Conservation (phyloP, 345 rosid genomes). For the Aethionema arabicum region DNA sequence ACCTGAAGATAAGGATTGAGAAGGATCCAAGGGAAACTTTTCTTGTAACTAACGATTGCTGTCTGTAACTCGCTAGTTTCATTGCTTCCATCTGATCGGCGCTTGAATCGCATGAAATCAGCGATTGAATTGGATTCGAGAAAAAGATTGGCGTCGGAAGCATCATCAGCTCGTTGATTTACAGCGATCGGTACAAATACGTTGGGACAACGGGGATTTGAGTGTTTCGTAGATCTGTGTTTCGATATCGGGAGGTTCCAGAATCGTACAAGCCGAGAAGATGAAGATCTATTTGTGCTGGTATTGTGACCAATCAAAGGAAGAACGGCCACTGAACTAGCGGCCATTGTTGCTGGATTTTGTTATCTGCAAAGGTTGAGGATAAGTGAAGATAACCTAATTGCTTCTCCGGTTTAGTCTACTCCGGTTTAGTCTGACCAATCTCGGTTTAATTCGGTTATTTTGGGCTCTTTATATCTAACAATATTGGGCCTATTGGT, state of each 20-base stretch:
- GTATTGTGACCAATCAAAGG: conserved; percentile 36
- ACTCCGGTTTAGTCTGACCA: neutral
- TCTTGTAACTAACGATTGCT: conserved; percentile 73
- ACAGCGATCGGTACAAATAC: conserved; percentile 34
- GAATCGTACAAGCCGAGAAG: conserved; percentile 30
- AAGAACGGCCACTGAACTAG: conserved; percentile 45
- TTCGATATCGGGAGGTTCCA: conserved; percentile 28
- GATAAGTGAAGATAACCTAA: conserved; percentile 29
- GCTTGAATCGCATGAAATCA: conserved; percentile 80
- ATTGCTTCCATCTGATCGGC: conserved; percentile 33
- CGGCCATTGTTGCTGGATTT: conserved; percentile 44
- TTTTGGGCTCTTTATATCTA: neutral
- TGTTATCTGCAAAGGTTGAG: conserved; percentile 6
- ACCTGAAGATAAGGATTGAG: conserved; percentile 83
- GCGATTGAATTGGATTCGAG: conserved; percentile 61
- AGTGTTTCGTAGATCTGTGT: conserved; percentile 20
- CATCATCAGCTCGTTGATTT: conserved; percentile 44
- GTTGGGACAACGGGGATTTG: conserved; percentile 30
- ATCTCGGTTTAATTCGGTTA: conserved; percentile 1
- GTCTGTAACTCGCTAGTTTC: conserved; percentile 71
- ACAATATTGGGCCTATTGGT: neutral
- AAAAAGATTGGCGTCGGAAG: conserved; percentile 50
- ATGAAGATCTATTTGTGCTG: conserved; percentile 34
- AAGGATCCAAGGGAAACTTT: conserved; percentile 81
- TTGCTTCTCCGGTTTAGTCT: conserved; percentile 2